Base-by-base conservation (phyloP, 208 protist genomes). In the Novymonas esmeraldas region DNA sequence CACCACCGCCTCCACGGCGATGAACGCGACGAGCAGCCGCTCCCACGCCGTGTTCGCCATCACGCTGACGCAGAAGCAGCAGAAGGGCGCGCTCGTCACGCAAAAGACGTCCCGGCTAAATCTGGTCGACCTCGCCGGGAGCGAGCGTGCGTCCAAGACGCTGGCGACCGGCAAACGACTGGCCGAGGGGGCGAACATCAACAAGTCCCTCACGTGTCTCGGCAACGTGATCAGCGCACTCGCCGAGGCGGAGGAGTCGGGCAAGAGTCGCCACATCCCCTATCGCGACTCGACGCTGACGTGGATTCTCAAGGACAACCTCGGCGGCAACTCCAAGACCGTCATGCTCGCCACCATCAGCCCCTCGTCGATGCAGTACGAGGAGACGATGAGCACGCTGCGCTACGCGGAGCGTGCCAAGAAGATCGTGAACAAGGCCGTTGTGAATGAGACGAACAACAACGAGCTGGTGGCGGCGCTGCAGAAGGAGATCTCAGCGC, bases 221-320 rank as follows among this genome's bases (percentile, higher is more conserved):
- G 85, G 91, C 46, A 90, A 84, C 6, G 86, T 90, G 26, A 93
- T 96, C 55, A 90, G 92, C 60, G 85, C 91, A 20, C 82, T 96
- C 64, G 84, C 91, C 44, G 80, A 76, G 49, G 54, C 60, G 5
- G 70, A 64, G 42, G 70, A 69, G 34, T 69, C 44, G 29, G 62
- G 62, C 3, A 80, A 81, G 64, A 82, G 64, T 55, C 59, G 54
- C 16, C 83, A 95, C 79, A 76, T 97, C 50, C 93, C 92, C 0
- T 97, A 94, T 54, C 78, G 95, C 39, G 94, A 98, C 50, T 93
- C 81, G 6, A 98, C 95, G 76, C 88, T 98, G 31, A 98, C 96
- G 13, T 85, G 88, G 64, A 78, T 98, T 26, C 84, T 98, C 0
- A 92, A 90, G 56, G 71, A 68, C 24, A 84, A 82, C 42, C 81